A percentile compares a stretch with the other conserved stretches of the same genome.
phyloP scores from a whole-genome alignment of 306 rosid genomes.

The Glycyrrhiza uralensis region DNA sequence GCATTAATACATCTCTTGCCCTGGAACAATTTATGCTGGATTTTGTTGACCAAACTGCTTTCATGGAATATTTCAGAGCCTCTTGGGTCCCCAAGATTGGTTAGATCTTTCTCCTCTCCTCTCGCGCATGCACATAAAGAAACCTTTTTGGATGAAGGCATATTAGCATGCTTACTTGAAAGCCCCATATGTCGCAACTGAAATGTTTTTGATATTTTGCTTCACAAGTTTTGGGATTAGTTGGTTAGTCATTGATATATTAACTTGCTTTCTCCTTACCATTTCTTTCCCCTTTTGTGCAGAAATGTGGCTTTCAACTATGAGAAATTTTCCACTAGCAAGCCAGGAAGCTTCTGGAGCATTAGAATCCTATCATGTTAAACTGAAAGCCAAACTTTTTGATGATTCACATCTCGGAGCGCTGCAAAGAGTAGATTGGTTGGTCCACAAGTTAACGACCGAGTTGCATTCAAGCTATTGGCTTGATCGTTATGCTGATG shows the following conservation, averaged over 20 bases:
- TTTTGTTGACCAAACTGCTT: constrained; percentile 81
- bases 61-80: constrained; percentile 82
- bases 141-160: not conserved
- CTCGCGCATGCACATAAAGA: constrained; percentile 18
- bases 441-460: constrained; percentile 88
- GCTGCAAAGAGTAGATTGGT: constrained; percentile 93
- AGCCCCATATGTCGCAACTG: not conserved
- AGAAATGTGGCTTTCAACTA: constrained; percentile 96
- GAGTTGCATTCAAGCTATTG: constrained; percentile 91
- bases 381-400: constrained; percentile 81
- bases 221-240: not conserved
- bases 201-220: constrained; percentile 6
- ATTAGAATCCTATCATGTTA: constrained; percentile 84
- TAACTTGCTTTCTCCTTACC: not conserved
- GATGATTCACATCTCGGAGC: constrained; percentile 97
- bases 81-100: constrained; percentile 93
- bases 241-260: constrained; percentile 7
- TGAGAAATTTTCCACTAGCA: constrained; percentile 72
- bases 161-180: constrained; percentile 6
- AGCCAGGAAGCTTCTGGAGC: constrained; percentile 98
- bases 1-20: constrained; percentile 42
- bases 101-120: constrained; percentile 51
- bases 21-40: constrained; percentile 69
- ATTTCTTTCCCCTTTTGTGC: constrained; percentile 6
- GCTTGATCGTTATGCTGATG: constrained; percentile 91